A percentile compares a stretch with the other conserved stretches of the same genome.
Conservation (phyloP, 2,329 filamentous ascomycete genomes). For the Volutella citrinella region DNA sequence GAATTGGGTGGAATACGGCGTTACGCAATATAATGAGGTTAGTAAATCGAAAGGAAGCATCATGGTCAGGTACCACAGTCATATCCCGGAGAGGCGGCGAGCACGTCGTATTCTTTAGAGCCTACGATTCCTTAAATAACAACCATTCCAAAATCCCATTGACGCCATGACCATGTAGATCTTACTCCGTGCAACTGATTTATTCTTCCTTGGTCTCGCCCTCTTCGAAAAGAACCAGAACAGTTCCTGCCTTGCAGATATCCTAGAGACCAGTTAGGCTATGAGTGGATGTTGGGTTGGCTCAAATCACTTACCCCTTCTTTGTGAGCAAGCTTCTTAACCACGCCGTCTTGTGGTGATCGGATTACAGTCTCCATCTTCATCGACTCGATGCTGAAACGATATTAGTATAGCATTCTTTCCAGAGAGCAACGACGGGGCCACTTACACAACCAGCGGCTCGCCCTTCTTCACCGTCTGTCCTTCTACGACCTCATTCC, state of each 20-base stretch:
- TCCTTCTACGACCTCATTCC: constrained; percentile 83
- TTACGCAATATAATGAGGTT: neutral
- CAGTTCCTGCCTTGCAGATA: constrained; percentile 74
- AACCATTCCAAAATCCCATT: too few relatives aligned
- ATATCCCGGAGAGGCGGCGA: too few relatives aligned
- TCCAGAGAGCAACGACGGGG: constrained; percentile 23
- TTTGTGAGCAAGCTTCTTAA: constrained; percentile 71
- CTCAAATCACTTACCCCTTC: constrained; percentile 72
- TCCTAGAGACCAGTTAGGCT: constrained; percentile 48
- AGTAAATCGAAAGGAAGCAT: too few relatives aligned
- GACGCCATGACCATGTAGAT: constrained; percentile 6
- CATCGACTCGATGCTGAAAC: constrained; percentile 72
- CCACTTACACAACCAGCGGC: constrained; percentile 73
- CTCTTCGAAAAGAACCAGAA: constrained; percentile 71
- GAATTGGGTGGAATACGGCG: constrained; percentile 11
- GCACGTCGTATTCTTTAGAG: too few relatives aligned
- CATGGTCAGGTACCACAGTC: too few relatives aligned
- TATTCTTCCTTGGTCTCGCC: constrained; percentile 27
- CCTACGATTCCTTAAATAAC: too few relatives aligned
- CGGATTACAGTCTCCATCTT: constrained; percentile 87
- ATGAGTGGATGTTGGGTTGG: too few relatives aligned
- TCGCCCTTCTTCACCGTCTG: constrained; percentile 81
- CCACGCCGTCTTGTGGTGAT: constrained; percentile 68
- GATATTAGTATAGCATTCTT: constrained; percentile 19
- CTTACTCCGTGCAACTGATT: too few relatives aligned